Conservation (phyloP, 495 filamentous ascomycete genomes). For the Daldinia grandis region DNA sequence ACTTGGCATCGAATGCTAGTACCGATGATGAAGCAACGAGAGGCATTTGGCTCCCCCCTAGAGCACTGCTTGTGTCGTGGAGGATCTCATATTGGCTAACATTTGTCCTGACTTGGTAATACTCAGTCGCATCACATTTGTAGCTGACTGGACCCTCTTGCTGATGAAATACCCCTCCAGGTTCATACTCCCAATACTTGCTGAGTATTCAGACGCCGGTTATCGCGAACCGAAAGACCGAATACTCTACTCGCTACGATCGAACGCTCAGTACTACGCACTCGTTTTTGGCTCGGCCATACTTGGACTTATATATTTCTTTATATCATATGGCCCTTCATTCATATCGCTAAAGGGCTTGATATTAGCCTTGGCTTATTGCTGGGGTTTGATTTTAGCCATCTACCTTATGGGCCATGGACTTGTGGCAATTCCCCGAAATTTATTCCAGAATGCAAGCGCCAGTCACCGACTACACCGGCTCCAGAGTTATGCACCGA, state of each 20-base stretch:
- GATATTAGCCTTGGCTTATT: constrained; percentile 92
- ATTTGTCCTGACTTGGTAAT: constrained; percentile 89
- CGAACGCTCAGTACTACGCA: constrained; percentile 87
- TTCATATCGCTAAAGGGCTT: constrained; percentile 74
- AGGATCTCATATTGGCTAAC: constrained; percentile 96
- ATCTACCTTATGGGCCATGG: constrained; percentile 99
- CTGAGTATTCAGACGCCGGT: constrained; percentile 91
- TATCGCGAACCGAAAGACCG: constrained; percentile 85
- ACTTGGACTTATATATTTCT: constrained; percentile 83
- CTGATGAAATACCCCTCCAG: constrained; percentile 51
- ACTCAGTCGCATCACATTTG: constrained; percentile 1
- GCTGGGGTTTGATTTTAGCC: constrained; percentile 87
- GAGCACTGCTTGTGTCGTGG: constrained; percentile 83
- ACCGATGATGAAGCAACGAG: constrained; percentile 72
- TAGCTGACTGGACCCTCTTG: background rate
- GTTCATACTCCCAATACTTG: constrained; percentile 92
- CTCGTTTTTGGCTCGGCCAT: constrained; percentile 75
- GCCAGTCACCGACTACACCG: constrained; percentile 73
- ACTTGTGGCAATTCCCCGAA: constrained; percentile 86
- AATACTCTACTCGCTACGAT: constrained; percentile 80
- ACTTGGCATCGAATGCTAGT: constrained; percentile 85
- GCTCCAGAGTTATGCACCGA: constrained; percentile 81
- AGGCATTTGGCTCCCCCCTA: constrained; percentile 70
- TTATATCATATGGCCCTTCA: constrained; percentile 72
- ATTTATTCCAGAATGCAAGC: constrained; percentile 77